Percentiles rank a stretch among this genome's conserved stretches.
phyloP scores from a whole-genome alignment of 805 yeast species.

The Starmerella vaccinii region DNA sequence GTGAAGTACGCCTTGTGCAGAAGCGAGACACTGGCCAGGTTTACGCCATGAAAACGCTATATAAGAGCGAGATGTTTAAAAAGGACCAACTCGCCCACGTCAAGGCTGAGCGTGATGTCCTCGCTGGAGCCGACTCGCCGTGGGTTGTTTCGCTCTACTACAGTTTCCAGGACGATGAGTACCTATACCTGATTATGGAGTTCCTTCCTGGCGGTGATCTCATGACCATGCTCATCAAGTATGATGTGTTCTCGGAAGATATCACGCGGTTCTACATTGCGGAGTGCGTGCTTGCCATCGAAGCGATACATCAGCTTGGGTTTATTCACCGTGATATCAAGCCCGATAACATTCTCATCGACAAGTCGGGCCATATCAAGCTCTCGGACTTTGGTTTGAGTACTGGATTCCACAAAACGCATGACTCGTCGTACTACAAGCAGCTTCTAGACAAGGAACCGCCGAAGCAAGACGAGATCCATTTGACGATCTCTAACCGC shows the following conservation, averaged over 20 bases:
- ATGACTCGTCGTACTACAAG: constrained; percentile 76
- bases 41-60: constrained; percentile 86
- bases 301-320: constrained; percentile 84
- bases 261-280: constrained; percentile 85
- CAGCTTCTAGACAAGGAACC: constrained; percentile 57
- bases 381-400: constrained; percentile 68
- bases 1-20: constrained; percentile 91
- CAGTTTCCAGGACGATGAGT: constrained; percentile 69
- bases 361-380: constrained; percentile 61
- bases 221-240: constrained; percentile 91
- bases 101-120: constrained; percentile 89
- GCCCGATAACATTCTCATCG: constrained; percentile 89
- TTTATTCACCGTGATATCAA: constrained; percentile 95
- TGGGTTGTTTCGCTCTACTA: constrained; percentile 80
- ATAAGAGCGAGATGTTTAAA: constrained; percentile 86
- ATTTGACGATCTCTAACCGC: constrained; percentile 85
- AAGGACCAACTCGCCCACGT: constrained; percentile 93
- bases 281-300: constrained; percentile 89
- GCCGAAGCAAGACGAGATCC: constrained; percentile 66
- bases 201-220: constrained; percentile 75
- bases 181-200: constrained; percentile 70
- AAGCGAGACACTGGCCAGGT: constrained; percentile 85
- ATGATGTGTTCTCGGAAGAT: constrained; percentile 90
- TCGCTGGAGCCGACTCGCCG: constrained; percentile 80
- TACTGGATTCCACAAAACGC: constrained; percentile 91